Base-by-base conservation (phyloP, 2,329 filamentous ascomycete species). In the Fusarium sp. region DNA sequence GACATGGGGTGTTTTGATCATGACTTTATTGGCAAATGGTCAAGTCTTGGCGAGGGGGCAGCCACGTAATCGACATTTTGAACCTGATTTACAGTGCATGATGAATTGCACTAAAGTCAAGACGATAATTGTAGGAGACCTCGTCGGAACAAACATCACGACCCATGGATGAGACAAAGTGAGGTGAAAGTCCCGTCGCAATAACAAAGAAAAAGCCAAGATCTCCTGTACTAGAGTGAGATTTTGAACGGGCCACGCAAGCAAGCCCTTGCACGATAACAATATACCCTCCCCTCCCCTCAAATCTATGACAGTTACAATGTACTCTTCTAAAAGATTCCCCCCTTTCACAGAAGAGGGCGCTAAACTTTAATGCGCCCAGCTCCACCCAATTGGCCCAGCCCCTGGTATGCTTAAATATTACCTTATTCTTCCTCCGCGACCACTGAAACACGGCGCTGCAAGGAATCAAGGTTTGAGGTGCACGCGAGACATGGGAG, bases 321-420 rank as follows among this genome's bases (percentile, higher is more conserved):
- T 28, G 58, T 72, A 41, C 12, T 10, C 17, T 3, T 20, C 30
- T 69, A 69, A 30, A 28, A 15, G 3, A 12, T 14, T 11, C 15
- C 41, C 58, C 56, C 47, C 47, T 66, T 22, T 41, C 32, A 55
- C 36, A 55, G 36, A 13, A 24, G n/a, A 53, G 39, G 69, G 66
- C 70, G 67, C 74, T 75, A 75, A 76, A 76, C 72, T 77, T 71
- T 75, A 76, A 77, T 76, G 54, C 69, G 55, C 72, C 72, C 72
- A 66, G 42, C 47, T 66, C 70, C 70, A 70, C 70, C 70, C 57
- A 38, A 63, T 41, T 65, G 60, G 56, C 30, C 55, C 63, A 66
- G 50, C 68, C 66, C 73, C 75, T 75, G 75, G 71, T 77, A 77
- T 77, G 75, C 75, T 77, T 77, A 77, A 77, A 77, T 77, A 71